Percentiles rank a stretch among this genome's conserved stretches.
These are phyloP conservation scores for Aspergillus quadricinctus DNA, from an alignment of 2,329 filamentous ascomycete species.

Conservation along the genomic window DNA sequence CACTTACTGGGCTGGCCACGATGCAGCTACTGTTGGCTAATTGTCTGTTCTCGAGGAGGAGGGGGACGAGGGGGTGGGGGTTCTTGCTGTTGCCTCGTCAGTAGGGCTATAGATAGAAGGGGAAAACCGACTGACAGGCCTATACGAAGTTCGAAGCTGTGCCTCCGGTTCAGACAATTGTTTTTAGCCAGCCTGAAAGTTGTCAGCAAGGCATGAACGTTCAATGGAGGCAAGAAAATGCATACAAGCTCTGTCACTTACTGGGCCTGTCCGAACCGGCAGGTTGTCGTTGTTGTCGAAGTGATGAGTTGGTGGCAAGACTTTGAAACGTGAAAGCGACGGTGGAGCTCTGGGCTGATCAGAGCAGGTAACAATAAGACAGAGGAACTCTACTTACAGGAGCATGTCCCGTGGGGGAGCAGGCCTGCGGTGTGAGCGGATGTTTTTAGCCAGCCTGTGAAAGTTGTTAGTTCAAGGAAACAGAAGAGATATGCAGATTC, in stretches of 20 bases:
- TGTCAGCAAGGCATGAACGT: too few species aligned
- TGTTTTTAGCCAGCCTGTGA: slow-evolving; percentile 15
- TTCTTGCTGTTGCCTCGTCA: too few species aligned
- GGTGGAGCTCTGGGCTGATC: background rate
- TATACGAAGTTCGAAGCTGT: too few species aligned
- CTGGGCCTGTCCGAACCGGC: slow-evolving; percentile 9
- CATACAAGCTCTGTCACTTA: slow-evolving; percentile 22
- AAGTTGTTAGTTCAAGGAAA: background rate
- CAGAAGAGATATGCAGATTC: background rate
- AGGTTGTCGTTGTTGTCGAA: slow-evolving; percentile 1
- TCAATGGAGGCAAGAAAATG: background rate
- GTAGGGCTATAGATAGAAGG: too few species aligned
- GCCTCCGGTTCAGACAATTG: slow-evolving; percentile 1
- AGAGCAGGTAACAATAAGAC: background rate
- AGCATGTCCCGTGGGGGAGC: slow-evolving; percentile 4
- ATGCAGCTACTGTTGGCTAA: background rate
- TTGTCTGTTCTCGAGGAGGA: too few species aligned
- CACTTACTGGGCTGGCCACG: slow-evolving; percentile 16
- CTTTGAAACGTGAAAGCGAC: background rate
- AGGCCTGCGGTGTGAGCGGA: slow-evolving; percentile 5
- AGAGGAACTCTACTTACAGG: background rate
- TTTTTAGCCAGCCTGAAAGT: slow-evolving; percentile 10
- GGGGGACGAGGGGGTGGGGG: too few species aligned
- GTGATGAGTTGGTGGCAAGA: background rate
- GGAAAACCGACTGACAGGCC: too few species aligned